Percentiles rank a stretch among this genome's conserved stretches.
phyloP scores from a whole-genome alignment of 2,329 filamentous ascomycete genomes.

The Xylariaceae sp. region DNA sequence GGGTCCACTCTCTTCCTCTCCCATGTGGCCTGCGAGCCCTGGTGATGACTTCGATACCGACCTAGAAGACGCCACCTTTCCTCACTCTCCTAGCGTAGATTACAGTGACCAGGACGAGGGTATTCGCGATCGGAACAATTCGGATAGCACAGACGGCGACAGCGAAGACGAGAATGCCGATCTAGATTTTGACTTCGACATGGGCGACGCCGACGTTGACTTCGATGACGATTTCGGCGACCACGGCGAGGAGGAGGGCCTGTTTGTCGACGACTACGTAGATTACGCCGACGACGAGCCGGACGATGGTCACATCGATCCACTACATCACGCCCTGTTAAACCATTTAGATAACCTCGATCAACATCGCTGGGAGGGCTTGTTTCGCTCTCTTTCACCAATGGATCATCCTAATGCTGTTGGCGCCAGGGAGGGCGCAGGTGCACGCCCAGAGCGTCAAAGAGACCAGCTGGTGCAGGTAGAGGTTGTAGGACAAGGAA shows the following conservation, averaged over 20 bases:
- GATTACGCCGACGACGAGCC: slow-evolving; percentile 11
- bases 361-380: slow-evolving; percentile 9
- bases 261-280: slow-evolving; percentile 25
- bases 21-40: background rate
- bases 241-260: slow-evolving; percentile 16
- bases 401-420: slow-evolving; percentile 10
- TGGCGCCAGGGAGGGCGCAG: background rate
- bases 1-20: background rate
- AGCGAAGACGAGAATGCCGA: slow-evolving; percentile 6
- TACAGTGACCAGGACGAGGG: background rate
- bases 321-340: slow-evolving; percentile 12
- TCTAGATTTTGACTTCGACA: slow-evolving; percentile 13
- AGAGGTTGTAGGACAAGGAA: slow-evolving; percentile 26
- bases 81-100: background rate
- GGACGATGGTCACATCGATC: background rate
- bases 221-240: slow-evolving; percentile 16
- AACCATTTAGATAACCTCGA: slow-evolving; percentile 16
- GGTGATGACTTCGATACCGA: background rate
- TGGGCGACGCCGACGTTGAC: slow-evolving; percentile 17
- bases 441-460: slow-evolving; percentile 4
- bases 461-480: slow-evolving; percentile 36
- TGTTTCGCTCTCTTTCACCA: slow-evolving; percentile 7
- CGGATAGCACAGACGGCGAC: slow-evolving; percentile 1
- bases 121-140: background rate
- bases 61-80: slow-evolving; percentile 1